phyloP scores from a whole-genome alignment of 768 basidiomycete species.

The Lentinula raphanica region DNA sequence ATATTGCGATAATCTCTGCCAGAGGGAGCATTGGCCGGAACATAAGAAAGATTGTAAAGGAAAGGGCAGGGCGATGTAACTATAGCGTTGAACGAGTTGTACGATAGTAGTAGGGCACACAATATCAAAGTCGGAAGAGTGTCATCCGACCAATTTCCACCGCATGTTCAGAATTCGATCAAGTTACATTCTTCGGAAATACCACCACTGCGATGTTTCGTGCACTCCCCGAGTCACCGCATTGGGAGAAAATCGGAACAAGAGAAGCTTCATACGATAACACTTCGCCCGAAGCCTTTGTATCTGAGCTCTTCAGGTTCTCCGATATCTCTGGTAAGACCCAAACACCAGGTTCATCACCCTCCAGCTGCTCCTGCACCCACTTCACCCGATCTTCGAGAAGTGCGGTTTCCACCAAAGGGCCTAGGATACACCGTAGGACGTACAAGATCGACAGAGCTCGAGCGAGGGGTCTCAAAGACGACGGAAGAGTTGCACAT shows the following conservation, averaged over 20 bases:
- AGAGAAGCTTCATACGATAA: slow-evolving; percentile 33
- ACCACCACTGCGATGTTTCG: slow-evolving; percentile 65
- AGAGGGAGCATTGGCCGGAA: slow-evolving; percentile 34
- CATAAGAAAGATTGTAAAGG: slow-evolving; percentile 31
- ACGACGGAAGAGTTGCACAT: neutral
- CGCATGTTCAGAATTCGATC: no score
- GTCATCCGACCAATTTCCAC: no score
- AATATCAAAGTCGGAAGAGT: no score
- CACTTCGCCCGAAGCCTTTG: neutral
- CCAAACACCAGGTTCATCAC: neutral
- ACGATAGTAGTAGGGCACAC: no score
- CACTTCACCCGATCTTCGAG: slow-evolving; percentile 58
- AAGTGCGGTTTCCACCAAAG: slow-evolving; percentile 61
- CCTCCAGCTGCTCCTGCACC: slow-evolving; percentile 38
- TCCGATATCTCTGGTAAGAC: neutral
- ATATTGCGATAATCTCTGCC: slow-evolving; percentile 40
- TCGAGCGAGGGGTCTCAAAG: neutral
- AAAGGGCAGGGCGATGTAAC: neutral
- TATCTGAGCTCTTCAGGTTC: neutral
- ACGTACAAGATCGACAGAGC: slow-evolving; percentile 55
- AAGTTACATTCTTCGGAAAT: slow-evolving; percentile 9
- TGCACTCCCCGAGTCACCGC: slow-evolving; percentile 51
- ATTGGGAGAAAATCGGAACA: slow-evolving; percentile 51
- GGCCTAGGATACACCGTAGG: slow-evolving; percentile 64
- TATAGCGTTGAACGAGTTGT: no score